Percentiles rank a stretch among this genome's conserved stretches.
These are phyloP conservation scores for Salix udensis DNA, from an alignment of 345 rosid species.

Conservation along the genomic window DNA sequence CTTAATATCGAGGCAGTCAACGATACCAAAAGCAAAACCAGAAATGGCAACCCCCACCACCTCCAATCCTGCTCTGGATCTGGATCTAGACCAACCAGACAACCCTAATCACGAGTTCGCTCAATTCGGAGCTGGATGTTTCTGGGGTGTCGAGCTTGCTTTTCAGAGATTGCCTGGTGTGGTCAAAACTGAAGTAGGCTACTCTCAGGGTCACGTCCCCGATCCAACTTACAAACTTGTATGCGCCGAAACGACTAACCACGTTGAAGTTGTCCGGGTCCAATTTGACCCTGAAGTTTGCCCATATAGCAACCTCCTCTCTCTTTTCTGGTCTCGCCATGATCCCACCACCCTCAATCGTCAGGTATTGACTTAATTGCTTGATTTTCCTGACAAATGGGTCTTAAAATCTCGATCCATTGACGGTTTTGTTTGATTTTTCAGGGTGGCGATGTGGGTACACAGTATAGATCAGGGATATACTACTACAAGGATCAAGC, in stretches of 20 bases:
- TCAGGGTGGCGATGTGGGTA: constrained; percentile 75
- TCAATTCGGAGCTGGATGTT: constrained; percentile 93
- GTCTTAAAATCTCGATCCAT: not conserved
- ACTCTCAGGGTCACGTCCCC: constrained; percentile 66
- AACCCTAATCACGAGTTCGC: constrained; percentile 52
- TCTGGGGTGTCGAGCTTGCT: constrained; percentile 82
- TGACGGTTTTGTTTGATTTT: not conserved
- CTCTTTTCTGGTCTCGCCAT: constrained; percentile 71
- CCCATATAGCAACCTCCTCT: constrained; percentile 51
- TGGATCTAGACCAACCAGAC: constrained; percentile 55
- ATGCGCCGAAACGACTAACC: constrained; percentile 66
- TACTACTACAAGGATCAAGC: constrained; percentile 69
- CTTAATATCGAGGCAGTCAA: not conserved
- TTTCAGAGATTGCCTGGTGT: constrained; percentile 74
- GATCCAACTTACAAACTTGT: constrained; percentile 63
- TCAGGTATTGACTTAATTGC: constrained; percentile 38
- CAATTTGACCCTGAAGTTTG: constrained; percentile 67
- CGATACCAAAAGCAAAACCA: not conserved
- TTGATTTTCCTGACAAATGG: not conserved
- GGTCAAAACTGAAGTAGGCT: constrained; percentile 76
- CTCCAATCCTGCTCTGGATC: constrained; percentile 49
- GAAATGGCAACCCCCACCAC: not conserved
- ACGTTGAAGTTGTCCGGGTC: constrained; percentile 77
- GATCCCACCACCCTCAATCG: constrained; percentile 85
- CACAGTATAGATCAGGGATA: constrained; percentile 85